A percentile compares a stretch with the other conserved stretches of the same genome.
phyloP scores from a whole-genome alignment of 2,329 filamentous ascomycete species.

The Colletotrichum lindemuthianum region DNA sequence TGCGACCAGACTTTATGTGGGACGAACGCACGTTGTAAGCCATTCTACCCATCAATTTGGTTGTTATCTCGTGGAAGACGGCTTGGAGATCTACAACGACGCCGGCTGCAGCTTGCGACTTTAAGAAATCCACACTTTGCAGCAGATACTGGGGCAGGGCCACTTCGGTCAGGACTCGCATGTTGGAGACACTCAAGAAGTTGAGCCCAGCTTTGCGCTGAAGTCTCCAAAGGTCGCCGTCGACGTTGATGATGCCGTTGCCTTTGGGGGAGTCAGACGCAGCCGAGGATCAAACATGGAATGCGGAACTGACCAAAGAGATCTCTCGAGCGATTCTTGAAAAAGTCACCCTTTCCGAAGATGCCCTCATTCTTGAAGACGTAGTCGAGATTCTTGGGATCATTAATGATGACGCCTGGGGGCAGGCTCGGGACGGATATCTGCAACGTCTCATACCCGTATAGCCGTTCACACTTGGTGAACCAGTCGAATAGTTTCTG shows the following conservation, averaged over 20 bases:
- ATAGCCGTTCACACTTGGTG: conserved; percentile 63
- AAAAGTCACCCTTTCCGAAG: conserved; percentile 71
- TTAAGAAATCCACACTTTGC: conserved; percentile 53
- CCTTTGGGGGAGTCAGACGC: conserved; percentile 45
- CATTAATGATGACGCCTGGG: conserved; percentile 70
- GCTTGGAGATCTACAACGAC: conserved; percentile 63
- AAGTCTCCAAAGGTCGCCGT: conserved; percentile 70
- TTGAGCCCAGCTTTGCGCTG: conserved; percentile 70
- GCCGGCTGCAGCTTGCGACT: conserved; percentile 40
- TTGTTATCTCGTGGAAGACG: conserved; percentile 72
- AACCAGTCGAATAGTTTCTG: conserved; percentile 73
- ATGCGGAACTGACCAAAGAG: conserved; percentile 57
- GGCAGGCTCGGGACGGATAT: conserved; percentile 71
- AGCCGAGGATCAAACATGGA: neutral
- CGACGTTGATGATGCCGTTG: conserved; percentile 73
- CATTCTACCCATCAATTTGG: conserved; percentile 73
- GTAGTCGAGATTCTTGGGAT: conserved; percentile 70
- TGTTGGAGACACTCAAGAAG: conserved; percentile 67
- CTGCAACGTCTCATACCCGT: conserved; percentile 69
- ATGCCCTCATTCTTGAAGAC: conserved; percentile 69
- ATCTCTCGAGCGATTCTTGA: conserved; percentile 68
- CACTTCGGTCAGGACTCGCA: conserved; percentile 66
- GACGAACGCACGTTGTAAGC: conserved; percentile 62
- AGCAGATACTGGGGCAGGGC: conserved; percentile 65
- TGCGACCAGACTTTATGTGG: too few species aligned